Evolutionary conservation across 106 monocot species (phyloP), one percentile per base, ranked within the genome.

Genomic region (Apostasia ramifera): DNA sequence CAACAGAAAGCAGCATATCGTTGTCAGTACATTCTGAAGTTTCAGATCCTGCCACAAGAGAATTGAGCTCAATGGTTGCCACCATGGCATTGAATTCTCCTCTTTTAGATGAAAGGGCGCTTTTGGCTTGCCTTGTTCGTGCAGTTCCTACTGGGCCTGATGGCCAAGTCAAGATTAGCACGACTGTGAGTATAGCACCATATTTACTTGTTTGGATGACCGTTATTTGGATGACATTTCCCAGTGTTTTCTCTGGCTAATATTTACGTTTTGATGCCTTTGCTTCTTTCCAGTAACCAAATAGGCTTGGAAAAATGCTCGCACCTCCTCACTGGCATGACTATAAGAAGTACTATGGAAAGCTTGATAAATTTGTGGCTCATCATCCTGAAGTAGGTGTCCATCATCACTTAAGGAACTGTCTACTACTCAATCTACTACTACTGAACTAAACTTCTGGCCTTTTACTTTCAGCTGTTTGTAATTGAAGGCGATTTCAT

Each of bases 301-400:
- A 99, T 67, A 90, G 98, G 74, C 81, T 99, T 66, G 90, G 75
- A 2, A 99, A 88, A 78, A 93, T 99, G 93, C 85, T 99, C 74
- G 79, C 90, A 54, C 98, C 98, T 64, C 90, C 90, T 77, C 85
- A 85, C 15, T 99, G 98, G 98, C 85, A 93, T 84, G 93, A 99
- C 72, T 99, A 99, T 68, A 89, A 78, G 81, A 86, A 88, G 57
- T 76, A 77, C 37, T 90, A 93, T 82, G 98, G 98, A 47, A 88
- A 93, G 70, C 90, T 99, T 67, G 90, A 90, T 69, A 93, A 99
- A 44, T 99, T 93, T 76, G 85, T 99, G 15, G 70, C 69, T 66
- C 68, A 64, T 62, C 98, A 99, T 78, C 93, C 93, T 54, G 93
- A 99, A 77, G 98, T 93, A 80, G 38, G 83, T 77, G 54, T 74